A percentile compares a stretch with the other conserved stretches of the same genome.
Evolutionary conservation across 78 protist genomes (phyloP).

Genomic region (Salpingoeca rosetta): DNA sequence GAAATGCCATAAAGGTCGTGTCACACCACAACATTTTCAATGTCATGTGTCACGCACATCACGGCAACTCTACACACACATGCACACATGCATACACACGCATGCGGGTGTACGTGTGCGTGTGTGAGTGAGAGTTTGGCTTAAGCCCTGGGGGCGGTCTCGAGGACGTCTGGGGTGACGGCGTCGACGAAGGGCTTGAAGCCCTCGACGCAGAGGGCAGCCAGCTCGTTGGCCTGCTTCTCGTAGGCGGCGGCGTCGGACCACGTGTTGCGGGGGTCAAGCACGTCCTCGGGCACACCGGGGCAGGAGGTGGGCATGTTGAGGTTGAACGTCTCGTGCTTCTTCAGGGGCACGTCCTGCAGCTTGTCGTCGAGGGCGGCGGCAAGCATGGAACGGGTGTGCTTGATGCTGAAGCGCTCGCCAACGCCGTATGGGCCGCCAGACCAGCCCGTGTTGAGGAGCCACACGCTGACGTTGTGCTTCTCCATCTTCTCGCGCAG

Average conservation of each 20-base stretch:
- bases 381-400: constrained; percentile 83
- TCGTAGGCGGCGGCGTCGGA: background rate
- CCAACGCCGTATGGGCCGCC: constrained; percentile 79
- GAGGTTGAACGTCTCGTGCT: constrained; percentile 57
- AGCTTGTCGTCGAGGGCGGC: constrained; percentile 81
- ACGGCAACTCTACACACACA: no score
- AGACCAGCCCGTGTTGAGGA: constrained; percentile 80
- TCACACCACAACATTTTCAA: no score
- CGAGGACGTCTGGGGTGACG: background rate
- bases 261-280: constrained; percentile 52
- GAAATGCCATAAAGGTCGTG: no score
- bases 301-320: constrained; percentile 55
- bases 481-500: constrained; percentile 61
- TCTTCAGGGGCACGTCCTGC: constrained; percentile 25
- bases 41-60: no score
- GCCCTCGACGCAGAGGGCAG: background rate
- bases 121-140: no score
- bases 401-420: constrained; percentile 61
- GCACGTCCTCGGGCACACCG: constrained; percentile 60
- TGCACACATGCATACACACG: no score
- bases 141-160: background rate
- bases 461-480: constrained; percentile 70
- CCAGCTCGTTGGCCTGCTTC: background rate
- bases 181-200: background rate
- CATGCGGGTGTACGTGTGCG: no score